Evolutionary conservation across 2,329 filamentous ascomycete species (phyloP), one percentile per base, ranked within the genome.

Genomic region (Talaromyces atroroseus): DNA sequence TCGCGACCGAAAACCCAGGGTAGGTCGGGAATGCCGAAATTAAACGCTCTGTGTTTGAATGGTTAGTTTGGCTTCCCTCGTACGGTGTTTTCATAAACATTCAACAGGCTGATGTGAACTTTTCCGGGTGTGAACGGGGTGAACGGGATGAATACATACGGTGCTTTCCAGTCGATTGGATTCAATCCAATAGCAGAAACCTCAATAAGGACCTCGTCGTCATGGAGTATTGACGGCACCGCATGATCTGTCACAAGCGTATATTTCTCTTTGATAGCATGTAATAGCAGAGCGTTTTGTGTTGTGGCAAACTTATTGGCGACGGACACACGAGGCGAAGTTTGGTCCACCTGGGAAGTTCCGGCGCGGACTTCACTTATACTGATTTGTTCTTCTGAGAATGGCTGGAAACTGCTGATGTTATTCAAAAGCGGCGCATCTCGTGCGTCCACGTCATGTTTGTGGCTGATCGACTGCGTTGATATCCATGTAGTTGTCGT

Each of bases 91-190:
- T 36, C 11, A 36, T 29, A 8, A 36, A 16, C 32, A 10, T 36
- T 5, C 32, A 36, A 36, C 8, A 36, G 14, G 16, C 12, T 36
- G 11, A 3, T 36, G 5, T 36, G 32, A 8, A 29, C 7, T 36
- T 36, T 16, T 16, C 14, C 11, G 10, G 32, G 32, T n/a, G n/a
- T n/a, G n/a, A n/a, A n/a, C n/a, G n/a, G 54, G 32, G 12, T 16
- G 18, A 21, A n/a, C 20, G 6, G 32, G 23, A 40, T 18, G 24
- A 16, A 38, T 11, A 76, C 82, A 63, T 74, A 88, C 85, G 86
- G 84, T 58, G 83, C 80, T 74, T 88, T 88, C 84, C 84, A 89
- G 67, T 89, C 88, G 55, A 91, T 87, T 0, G 88, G 88, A 63
- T 91, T 91, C 38, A 91, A 72, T 0, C 88, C 87, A 62, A 89